Evolutionary conservation across 495 filamentous ascomycete species (phyloP).

Genomic region (Penicillium crystallinum): DNA sequence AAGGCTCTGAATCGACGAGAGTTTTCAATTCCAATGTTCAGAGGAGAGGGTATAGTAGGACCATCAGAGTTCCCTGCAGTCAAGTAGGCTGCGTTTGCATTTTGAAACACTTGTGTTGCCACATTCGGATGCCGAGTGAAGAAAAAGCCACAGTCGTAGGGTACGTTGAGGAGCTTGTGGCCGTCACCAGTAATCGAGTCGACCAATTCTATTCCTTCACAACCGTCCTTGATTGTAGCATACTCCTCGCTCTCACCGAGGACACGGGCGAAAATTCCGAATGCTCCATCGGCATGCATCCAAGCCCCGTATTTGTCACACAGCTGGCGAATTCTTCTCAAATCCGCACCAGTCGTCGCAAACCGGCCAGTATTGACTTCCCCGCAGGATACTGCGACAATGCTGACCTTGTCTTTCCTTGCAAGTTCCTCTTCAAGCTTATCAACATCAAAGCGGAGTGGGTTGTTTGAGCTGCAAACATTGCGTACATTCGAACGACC

Average conservation of each 20-base stretch:
- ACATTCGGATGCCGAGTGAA: constrained; percentile 58
- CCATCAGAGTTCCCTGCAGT: constrained; percentile 32
- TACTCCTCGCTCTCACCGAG: constrained; percentile 59
- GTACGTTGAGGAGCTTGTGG: constrained; percentile 93
- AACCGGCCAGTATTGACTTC: constrained; percentile 92
- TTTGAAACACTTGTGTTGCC: constrained; percentile 64
- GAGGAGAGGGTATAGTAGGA: constrained; percentile 62
- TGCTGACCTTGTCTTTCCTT: constrained; percentile 51
- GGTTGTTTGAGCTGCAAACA: constrained; percentile 47
- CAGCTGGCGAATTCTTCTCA: constrained; percentile 58
- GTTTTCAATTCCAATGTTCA: constrained; percentile 89
- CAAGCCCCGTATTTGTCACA: constrained; percentile 74
- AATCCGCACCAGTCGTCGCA: constrained; percentile 57
- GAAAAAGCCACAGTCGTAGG: constrained; percentile 92
- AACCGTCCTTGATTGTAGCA: constrained; percentile 45
- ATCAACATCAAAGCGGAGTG: constrained; percentile 64
- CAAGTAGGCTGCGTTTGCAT: constrained; percentile 83
- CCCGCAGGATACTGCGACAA: constrained; percentile 73
- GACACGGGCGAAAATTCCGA: constrained; percentile 75
- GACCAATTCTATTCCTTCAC: constrained; percentile 69
- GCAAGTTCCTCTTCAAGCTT: constrained; percentile 50
- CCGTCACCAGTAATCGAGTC: constrained; percentile 84
- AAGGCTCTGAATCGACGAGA: constrained; percentile 85
- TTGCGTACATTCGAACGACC: constrained; percentile 64
- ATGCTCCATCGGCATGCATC: constrained; percentile 90